Conservation (phyloP, 257 asterid species). For the Solanum pinnatisectum region DNA sequence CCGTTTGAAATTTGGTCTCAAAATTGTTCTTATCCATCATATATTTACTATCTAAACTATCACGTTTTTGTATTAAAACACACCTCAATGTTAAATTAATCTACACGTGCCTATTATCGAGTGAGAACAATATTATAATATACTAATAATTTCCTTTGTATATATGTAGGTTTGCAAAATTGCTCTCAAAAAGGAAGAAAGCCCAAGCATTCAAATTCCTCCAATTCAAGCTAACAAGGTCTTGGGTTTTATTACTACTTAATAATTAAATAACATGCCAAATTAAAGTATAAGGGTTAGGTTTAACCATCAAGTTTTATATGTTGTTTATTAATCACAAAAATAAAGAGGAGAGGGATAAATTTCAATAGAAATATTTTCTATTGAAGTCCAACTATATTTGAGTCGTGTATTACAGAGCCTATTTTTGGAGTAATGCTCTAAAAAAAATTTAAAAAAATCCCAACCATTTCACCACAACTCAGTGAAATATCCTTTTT, state of each 20-base stretch:
- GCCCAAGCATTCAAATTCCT: background rate
- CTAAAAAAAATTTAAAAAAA: no score
- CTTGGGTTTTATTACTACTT: background rate
- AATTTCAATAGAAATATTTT: background rate
- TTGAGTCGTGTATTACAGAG: no score
- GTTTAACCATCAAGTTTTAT: background rate
- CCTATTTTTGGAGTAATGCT: no score
- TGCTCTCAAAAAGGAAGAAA: background rate
- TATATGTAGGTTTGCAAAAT: background rate
- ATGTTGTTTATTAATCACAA: background rate
- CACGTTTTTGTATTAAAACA: no score
- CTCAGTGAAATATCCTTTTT: background rate
- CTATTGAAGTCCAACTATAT: no score
- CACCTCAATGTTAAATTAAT: no score
- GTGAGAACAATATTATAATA: background rate
- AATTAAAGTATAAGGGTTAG: background rate
- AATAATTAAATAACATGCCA: background rate
- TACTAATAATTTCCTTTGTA: background rate
- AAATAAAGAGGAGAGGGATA: background rate
- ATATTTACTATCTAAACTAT: no score
- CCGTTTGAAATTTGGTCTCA: no score
- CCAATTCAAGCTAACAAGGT: background rate
- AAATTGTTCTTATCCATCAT: no score
- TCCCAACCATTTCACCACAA: no score
- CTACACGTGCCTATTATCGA: no score